These are phyloP conservation scores for Teratosphaeria destructans DNA, from an alignment of 2,329 filamentous ascomycete species.

Conservation along the genomic window DNA sequence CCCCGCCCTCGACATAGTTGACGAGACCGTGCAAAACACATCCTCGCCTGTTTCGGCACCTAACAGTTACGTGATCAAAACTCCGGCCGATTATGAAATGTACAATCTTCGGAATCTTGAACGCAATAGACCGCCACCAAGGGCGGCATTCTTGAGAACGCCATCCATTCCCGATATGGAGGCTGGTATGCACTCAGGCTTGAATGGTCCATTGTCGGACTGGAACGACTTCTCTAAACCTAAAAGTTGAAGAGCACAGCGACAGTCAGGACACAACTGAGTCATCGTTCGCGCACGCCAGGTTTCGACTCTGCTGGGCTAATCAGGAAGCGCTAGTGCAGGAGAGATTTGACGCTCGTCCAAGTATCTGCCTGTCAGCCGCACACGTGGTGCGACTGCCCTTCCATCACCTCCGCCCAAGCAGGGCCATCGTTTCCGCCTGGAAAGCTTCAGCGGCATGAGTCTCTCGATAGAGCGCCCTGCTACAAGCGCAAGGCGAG, in stretches of 20 bases:
- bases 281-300: neutral
- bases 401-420: neutral
- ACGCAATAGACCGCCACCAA: conserved; percentile 2
- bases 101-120: conserved; percentile 3
- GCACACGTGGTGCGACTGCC: no score
- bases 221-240: neutral
- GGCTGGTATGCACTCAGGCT: neutral
- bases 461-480: neutral
- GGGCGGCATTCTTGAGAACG: neutral
- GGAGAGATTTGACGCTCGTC: no score
- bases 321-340: neutral
- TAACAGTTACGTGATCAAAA: neutral
- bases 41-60: neutral
- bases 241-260: neutral
- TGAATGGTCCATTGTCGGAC: conserved; percentile 2
- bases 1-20: neutral
- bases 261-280: neutral
- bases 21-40: neutral
- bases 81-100: conserved; percentile 2
- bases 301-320: neutral
- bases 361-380: no score
- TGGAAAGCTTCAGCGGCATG: neutral
- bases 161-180: neutral
- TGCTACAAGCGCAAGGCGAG: neutral
- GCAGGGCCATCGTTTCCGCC: neutral